Evolutionary conservation across 176 grass and related monocot genomes (phyloP), one percentile per base, ranked within the genome.

Genomic region (Oryza glaberrima): DNA sequence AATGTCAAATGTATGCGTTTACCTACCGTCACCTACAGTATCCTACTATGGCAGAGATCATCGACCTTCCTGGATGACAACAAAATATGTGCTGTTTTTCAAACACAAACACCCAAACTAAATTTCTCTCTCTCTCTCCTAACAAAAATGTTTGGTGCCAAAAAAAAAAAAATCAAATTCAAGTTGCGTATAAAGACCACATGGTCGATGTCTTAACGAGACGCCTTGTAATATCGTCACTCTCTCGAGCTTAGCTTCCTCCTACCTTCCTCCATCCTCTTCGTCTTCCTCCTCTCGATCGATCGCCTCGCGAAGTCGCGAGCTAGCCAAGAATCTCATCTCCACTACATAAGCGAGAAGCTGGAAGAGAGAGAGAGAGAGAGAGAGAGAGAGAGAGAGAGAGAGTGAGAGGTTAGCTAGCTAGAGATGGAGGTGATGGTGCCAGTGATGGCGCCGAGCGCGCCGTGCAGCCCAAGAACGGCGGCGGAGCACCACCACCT

Each of bases 361-460:
- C 72, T 52, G 60, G 65, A 19, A 80, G 81, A 2, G 13, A 36
- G 6, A 25, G 44, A 51, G 22, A 11, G 30, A 80, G 81, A 2
- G 13, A 36, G 6, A 25, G 44, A 51, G 22, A 11, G 13, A 56
- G 6, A 45, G n/a, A 13, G 43, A 48, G 32, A 23, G 34, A 11
- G 30, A 26, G 69, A 11, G 32, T 20, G 30, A 23, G 63, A 15
- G 12, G 13, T 15, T 20, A 32, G n/a, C 52, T 58, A 44, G 43
- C 6, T 41, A 34, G 76, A 40, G 22, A 94, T 99, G 96, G 90
- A 95, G 86, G 87, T 94, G 88, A 46, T 85, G 88, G 73, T 96
- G 83, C 88, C 80, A 43, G 80, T 92, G 15, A 93, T 78, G 83
- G 74, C 91, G 74, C 83, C 91, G 35, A 80, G 81, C 19, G 91